Conservation (phyloP, 1,284 basidiomycete genomes). For the Ustilago sp. region DNA sequence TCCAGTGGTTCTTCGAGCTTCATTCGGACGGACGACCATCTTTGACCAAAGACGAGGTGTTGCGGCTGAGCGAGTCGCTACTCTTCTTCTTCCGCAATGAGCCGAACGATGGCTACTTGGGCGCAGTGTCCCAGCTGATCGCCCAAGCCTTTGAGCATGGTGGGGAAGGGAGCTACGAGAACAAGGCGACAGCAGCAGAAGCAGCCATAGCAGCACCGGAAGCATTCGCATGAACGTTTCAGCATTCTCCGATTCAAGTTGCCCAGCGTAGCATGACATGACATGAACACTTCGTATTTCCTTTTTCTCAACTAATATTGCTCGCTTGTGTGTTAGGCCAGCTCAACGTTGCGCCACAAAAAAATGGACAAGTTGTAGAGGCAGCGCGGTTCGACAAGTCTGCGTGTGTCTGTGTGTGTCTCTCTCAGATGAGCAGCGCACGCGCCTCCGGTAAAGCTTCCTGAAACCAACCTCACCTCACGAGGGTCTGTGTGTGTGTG, state of each 20-base stretch:
- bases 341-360: not conserved
- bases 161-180: constrained; percentile 49
- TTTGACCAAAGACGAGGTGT: constrained; percentile 93
- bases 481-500: not conserved
- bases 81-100: constrained; percentile 91
- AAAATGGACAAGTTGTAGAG: not conserved
- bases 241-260: not conserved
- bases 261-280: constrained; percentile 15
- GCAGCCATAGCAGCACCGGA: constrained; percentile 1
- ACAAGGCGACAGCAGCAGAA: constrained; percentile 22
- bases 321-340: too few relatives aligned
- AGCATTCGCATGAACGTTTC: constrained; percentile 8
- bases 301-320: too few relatives aligned
- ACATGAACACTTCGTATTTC: too few relatives aligned
- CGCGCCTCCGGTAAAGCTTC: constrained; percentile 22
- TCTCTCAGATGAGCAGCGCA: constrained; percentile 26
- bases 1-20: constrained; percentile 97
- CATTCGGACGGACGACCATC: constrained; percentile 90
- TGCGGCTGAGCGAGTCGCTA: constrained; percentile 89
- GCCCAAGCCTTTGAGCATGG: constrained; percentile 62
- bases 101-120: constrained; percentile 94
- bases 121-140: constrained; percentile 66
- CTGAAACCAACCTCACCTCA: constrained; percentile 11
- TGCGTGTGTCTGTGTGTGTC: constrained; percentile 17
- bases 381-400: constrained; percentile 19